These are phyloP conservation scores for Calonectria naviculata DNA, from an alignment of 2,329 filamentous ascomycete species.

Conservation along the genomic window DNA sequence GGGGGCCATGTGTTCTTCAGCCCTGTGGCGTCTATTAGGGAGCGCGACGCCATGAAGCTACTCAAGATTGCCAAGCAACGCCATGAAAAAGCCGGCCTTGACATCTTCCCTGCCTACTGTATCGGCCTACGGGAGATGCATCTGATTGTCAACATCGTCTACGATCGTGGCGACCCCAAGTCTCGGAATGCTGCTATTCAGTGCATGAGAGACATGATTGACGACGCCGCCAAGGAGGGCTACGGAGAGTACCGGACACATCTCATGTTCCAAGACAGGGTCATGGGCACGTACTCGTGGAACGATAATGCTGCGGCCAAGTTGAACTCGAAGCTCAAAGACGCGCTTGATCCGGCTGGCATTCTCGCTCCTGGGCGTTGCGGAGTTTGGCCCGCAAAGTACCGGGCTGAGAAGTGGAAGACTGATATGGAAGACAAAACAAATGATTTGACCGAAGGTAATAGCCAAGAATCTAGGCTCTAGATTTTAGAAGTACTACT, in stretches of 20 bases:
- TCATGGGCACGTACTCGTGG: conserved; percentile 31
- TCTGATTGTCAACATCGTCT: neutral
- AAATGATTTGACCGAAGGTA: too few relatives aligned
- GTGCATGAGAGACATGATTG: conserved; percentile 13
- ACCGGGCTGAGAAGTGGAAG: neutral
- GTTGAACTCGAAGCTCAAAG: conserved; percentile 24
- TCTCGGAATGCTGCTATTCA: neutral
- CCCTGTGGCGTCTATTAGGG: neutral
- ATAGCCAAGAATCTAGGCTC: too few relatives aligned
- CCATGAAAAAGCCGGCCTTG: neutral
- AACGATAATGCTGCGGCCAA: conserved; percentile 28
- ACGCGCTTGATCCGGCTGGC: conserved; percentile 29
- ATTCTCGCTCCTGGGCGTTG: conserved; percentile 31
- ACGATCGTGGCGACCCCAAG: neutral
- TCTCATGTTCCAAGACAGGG: conserved; percentile 28
- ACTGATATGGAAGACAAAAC: neutral
- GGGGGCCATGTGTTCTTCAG: neutral
- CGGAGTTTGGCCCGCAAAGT: conserved; percentile 21
- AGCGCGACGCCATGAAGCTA: neutral
- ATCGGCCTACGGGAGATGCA: neutral
- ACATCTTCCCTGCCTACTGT: neutral
- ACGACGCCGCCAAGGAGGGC: conserved; percentile 25
- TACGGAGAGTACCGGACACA: conserved; percentile 35
- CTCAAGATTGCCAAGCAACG: neutral
- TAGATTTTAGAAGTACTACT: too few relatives aligned